These are phyloP conservation scores for Carex kokanica DNA, from an alignment of 176 grass and related monocot species.

Conservation along the genomic window DNA sequence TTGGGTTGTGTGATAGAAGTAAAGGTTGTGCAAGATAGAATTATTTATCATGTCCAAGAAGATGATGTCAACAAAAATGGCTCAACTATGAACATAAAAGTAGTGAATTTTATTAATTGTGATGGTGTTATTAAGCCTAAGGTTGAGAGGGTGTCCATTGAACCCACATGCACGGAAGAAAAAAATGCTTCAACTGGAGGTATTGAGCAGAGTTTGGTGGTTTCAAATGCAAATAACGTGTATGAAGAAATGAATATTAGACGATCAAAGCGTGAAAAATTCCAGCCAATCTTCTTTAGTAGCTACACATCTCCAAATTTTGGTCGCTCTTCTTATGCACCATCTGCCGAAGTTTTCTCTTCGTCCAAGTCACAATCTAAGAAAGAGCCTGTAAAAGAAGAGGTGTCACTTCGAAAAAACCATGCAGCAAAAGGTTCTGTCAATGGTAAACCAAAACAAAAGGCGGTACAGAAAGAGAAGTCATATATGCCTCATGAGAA, in stretches of 20 bases:
- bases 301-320: slow-evolving; percentile 60
- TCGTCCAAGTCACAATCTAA: background rate
- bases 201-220: slow-evolving; percentile 19
- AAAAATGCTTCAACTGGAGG: slow-evolving; percentile 1
- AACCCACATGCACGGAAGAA: slow-evolving; percentile 17
- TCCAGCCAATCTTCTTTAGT: slow-evolving; percentile 47
- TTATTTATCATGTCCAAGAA: slow-evolving; percentile 52
- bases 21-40: slow-evolving; percentile 49
- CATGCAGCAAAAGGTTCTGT: slow-evolving; percentile 25
- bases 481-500: slow-evolving; percentile 23
- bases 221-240: slow-evolving; percentile 47
- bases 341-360: slow-evolving; percentile 1
- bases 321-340: slow-evolving; percentile 31
- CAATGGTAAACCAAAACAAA: slow-evolving; percentile 26
- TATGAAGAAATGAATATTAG: slow-evolving; percentile 57
- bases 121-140: slow-evolving; percentile 36
- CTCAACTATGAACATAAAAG: slow-evolving; percentile 45
- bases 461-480: slow-evolving; percentile 29
- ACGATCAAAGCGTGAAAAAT: slow-evolving; percentile 72
- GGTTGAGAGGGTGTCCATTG: slow-evolving; percentile 40
- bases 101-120: slow-evolving; percentile 37
- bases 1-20: slow-evolving; percentile 64
- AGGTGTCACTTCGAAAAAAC: slow-evolving; percentile 7
- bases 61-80: slow-evolving; percentile 20
- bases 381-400: slow-evolving; percentile 6